Evolutionary conservation across 2,329 filamentous ascomycete species (phyloP).

Genomic region (Teratosphaeria gauchensis): DNA sequence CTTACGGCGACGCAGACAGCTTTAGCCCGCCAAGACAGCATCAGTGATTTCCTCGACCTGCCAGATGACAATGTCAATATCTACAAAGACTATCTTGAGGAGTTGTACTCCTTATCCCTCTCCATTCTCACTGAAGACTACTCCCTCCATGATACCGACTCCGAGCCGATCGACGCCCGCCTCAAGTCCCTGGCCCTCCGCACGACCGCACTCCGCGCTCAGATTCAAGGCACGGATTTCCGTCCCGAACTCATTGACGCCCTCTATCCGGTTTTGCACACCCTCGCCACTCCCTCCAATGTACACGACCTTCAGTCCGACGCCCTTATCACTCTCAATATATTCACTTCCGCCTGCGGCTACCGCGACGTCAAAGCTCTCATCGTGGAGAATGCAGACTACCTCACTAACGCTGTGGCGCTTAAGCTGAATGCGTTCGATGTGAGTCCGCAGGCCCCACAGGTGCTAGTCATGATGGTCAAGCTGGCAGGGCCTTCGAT

Average conservation of each 20-base stretch:
- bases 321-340: slow-evolving; percentile 73
- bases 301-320: slow-evolving; percentile 57
- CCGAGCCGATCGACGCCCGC: slow-evolving; percentile 52
- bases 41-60: slow-evolving; percentile 58
- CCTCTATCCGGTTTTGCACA: slow-evolving; percentile 83
- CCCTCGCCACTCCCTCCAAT: slow-evolving; percentile 62
- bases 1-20: slow-evolving; percentile 59
- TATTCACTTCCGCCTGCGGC: slow-evolving; percentile 63
- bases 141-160: slow-evolving; percentile 13
- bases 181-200: slow-evolving; percentile 73
- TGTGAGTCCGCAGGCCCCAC: slow-evolving; percentile 80
- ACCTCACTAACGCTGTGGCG: slow-evolving; percentile 87
- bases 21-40: slow-evolving; percentile 41
- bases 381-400: slow-evolving; percentile 86
- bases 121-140: slow-evolving; percentile 42
- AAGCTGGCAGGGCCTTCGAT: slow-evolving; percentile 70
- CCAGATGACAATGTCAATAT: slow-evolving; percentile 5
- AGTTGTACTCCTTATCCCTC: slow-evolving; percentile 62
- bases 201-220: slow-evolving; percentile 65
- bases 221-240: slow-evolving; percentile 57
- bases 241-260: slow-evolving; percentile 80
- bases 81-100: slow-evolving; percentile 36
- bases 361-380: slow-evolving; percentile 68
- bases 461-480: slow-evolving; percentile 91
- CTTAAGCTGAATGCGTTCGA: slow-evolving; percentile 85